Evolutionary conservation across 1,284 basidiomycete genomes (phyloP).

Genomic region (Cutaneotrichosporon sp.): DNA sequence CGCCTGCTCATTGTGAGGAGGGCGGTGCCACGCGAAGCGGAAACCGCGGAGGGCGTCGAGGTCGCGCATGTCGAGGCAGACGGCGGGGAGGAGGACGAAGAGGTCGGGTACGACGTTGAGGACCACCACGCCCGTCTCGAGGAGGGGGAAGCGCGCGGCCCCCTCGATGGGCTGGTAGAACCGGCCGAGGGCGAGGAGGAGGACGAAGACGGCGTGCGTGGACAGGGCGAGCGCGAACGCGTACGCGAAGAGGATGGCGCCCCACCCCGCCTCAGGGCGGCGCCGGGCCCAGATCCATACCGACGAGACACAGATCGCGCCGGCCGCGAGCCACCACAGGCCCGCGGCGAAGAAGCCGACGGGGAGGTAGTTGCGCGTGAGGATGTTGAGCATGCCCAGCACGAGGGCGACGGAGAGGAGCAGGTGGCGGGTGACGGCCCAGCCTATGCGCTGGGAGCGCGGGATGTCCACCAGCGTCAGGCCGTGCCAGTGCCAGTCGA

Average conservation of each 20-base stretch:
- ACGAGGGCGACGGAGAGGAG: conserved; percentile 1
- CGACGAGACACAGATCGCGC: not conserved
- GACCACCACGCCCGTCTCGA: not conserved
- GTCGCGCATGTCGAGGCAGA: not conserved
- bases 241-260: not conserved
- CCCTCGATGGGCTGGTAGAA: not conserved
- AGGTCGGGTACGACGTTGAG: not conserved
- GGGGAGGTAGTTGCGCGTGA: conserved; percentile 4
- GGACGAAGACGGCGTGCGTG: not conserved
- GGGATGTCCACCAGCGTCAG: not conserved
- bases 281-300: not conserved
- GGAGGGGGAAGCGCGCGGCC: not conserved
- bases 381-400: not conserved
- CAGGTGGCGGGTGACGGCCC: not conserved
- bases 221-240: not conserved
- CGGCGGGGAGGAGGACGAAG: not conserved
- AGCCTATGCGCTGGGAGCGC: not conserved
- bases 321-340: not conserved
- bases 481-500: conserved; percentile 6
- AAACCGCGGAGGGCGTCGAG: not conserved
- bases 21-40: not conserved
- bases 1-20: not conserved
- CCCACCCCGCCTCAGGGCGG: not conserved
- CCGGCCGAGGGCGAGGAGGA: not conserved
- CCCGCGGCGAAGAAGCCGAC: not conserved